phyloP scores from a whole-genome alignment of 2,329 filamentous ascomycete species.

The Epicoccum nigrum region DNA sequence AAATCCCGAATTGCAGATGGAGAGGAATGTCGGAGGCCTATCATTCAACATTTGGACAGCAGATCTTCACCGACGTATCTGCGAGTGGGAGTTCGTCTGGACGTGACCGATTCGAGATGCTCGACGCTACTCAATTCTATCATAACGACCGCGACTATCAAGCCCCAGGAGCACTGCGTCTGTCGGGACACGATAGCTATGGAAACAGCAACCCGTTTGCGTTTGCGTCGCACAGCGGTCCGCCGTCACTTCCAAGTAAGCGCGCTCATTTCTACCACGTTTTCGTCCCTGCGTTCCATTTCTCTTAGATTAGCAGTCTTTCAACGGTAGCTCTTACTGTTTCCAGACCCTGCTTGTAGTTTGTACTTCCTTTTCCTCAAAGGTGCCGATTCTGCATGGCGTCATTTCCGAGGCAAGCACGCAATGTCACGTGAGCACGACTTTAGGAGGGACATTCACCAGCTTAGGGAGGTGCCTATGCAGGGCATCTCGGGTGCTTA shows the following conservation, averaged over 20 bases:
- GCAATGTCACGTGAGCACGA: constrained; percentile 29
- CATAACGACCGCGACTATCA: constrained; percentile 32
- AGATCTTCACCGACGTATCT: constrained; percentile 46
- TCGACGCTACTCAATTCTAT: constrained; percentile 38
- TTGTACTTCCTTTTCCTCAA: constrained; percentile 14
- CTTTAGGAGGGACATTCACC: constrained; percentile 20
- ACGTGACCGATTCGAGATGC: constrained; percentile 43
- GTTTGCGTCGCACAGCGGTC: constrained; percentile 31
- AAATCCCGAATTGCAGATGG: constrained; percentile 40
- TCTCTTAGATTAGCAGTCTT: constrained; percentile 12
- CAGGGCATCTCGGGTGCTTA: constrained; percentile 6
- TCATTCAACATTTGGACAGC: constrained; percentile 44
- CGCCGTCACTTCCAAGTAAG: constrained; percentile 33
- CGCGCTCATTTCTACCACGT: constrained; percentile 11
- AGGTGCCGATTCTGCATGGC: constrained; percentile 29
- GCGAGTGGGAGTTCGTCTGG: constrained; percentile 50
- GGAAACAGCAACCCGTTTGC: constrained; percentile 23
- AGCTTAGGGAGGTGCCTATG: constrained; percentile 29
- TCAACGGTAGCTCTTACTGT: constrained; percentile 8
- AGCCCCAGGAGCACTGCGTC: constrained; percentile 24
- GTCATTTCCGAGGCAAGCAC: constrained; percentile 26
- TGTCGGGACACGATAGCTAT: constrained; percentile 23
- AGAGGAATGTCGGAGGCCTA: constrained; percentile 46
- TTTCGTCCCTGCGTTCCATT: constrained; percentile 11
- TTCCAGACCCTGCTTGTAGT: constrained; percentile 18